Conservation (phyloP, 2,329 filamentous ascomycete genomes). For the Parafenestella ontariensis region DNA sequence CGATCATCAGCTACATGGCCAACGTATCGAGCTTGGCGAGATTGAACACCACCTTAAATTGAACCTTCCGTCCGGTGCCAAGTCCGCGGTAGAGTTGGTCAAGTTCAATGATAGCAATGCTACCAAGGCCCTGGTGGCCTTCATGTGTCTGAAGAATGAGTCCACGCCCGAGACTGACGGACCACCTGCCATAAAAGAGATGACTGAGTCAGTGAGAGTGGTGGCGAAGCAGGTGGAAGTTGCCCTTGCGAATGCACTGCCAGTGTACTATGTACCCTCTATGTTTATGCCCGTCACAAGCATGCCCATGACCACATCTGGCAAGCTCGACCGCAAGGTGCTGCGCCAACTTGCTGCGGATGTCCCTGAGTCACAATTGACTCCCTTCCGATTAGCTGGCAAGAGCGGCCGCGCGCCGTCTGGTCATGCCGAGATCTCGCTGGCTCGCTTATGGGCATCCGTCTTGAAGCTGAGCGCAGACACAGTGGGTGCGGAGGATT, state of each 20-base stretch:
- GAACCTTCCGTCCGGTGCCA: slow-evolving; percentile 45
- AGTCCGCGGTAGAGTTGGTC: slow-evolving; percentile 54
- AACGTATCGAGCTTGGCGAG: slow-evolving; percentile 55
- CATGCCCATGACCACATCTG: slow-evolving; percentile 53
- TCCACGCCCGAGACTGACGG: slow-evolving; percentile 31
- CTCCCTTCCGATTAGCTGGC: slow-evolving; percentile 35
- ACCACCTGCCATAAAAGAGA: slow-evolving; percentile 25
- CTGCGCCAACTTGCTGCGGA: slow-evolving; percentile 47
- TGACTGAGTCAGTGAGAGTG: slow-evolving; percentile 25
- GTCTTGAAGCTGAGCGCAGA: slow-evolving; percentile 48
- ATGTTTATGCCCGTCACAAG: slow-evolving; percentile 52
- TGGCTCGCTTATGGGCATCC: slow-evolving; percentile 49
- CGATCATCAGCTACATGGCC: slow-evolving; percentile 48
- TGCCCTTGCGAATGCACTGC: slow-evolving; percentile 40
- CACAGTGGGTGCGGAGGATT: slow-evolving; percentile 53
- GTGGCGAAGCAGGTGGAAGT: slow-evolving; percentile 35
- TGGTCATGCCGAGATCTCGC: slow-evolving; percentile 24
- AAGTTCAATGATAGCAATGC: slow-evolving; percentile 33
- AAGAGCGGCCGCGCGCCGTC: slow-evolving; percentile 41
- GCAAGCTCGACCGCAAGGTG: slow-evolving; percentile 51
- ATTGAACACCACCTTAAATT: slow-evolving; percentile 54
- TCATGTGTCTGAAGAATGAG: slow-evolving; percentile 32
- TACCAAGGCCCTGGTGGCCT: slow-evolving; percentile 38
- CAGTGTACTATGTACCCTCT: slow-evolving; percentile 54
- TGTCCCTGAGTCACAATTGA: slow-evolving; percentile 38